Base-by-base conservation (phyloP, 805 yeast species). In the Tetrapisispora phaffii region DNA sequence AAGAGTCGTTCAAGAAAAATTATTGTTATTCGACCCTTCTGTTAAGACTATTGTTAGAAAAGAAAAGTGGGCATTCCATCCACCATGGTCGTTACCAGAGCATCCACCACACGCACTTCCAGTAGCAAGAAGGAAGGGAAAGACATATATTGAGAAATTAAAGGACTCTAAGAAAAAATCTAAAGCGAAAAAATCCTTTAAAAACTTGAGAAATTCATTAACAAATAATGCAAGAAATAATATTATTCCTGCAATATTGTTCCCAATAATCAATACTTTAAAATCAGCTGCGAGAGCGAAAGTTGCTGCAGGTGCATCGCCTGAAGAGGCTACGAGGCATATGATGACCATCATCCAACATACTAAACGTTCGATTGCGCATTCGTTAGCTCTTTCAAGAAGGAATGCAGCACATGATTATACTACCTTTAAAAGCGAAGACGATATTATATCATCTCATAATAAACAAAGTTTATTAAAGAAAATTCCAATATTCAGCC, bases 221-320 rank as follows among this genome's bases (percentile, higher is more conserved):
- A 39, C 44, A 29, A 44, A 54, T 33, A 47, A 44, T 39, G 42
- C 47, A 17, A 50, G 53, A 33, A 52, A 47, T 32, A 51, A 42
- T 33, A 44, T 60, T 21, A 45, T 62, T 24, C 62, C 65, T 3
- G 51, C 54, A 2, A 52, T 62, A 15, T 45, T 62, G 28, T 48
- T 55, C 23, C 64, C 66, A 3, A 56, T 63, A 8, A 55, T 62
- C 13, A 61, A 58, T 12, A 60, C 66, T 6, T 45, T 63, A 26
- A 59, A 62, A 38, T 57, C 62, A 10, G 67, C 67, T 6, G 66
- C 67, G 4, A 59, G 53, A 41, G 57, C 58, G 1, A 60, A 58
- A 34, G 58, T 59, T 4, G 62, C 62, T 2, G 56, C 60, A 21
- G 67, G 66, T n/a, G 60, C 60, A 3, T 53, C 63, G 8, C 57